phyloP scores from a whole-genome alignment of 2,329 filamentous ascomycete genomes.

The Alternaria sp. region DNA sequence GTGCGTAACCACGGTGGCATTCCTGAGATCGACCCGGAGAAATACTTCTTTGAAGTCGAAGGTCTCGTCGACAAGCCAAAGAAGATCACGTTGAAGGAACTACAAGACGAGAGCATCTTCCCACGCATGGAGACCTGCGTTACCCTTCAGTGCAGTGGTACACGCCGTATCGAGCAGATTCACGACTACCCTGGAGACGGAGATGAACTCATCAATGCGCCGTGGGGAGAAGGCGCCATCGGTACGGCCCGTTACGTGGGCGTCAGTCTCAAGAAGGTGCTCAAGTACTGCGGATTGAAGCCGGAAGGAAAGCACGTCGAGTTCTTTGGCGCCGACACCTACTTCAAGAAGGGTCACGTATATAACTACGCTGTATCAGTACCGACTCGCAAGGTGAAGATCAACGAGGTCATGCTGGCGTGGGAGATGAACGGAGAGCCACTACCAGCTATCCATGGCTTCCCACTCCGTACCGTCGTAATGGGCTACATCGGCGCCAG shows the following conservation, averaged over 20 bases:
- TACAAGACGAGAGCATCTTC: slow-evolving; percentile 66
- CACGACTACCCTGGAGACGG: slow-evolving; percentile 69
- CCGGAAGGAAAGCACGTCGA: slow-evolving; percentile 67
- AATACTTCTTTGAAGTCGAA: slow-evolving; percentile 63
- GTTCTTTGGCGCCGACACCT: slow-evolving; percentile 73
- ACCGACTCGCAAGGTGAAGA: slow-evolving; percentile 71
- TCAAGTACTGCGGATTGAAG: slow-evolving; percentile 70
- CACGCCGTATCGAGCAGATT: slow-evolving; percentile 73
- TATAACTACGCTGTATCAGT: slow-evolving; percentile 73
- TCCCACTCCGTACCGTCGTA: slow-evolving; percentile 67
- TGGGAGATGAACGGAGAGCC: slow-evolving; percentile 76
- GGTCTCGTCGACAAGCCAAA: slow-evolving; percentile 67
- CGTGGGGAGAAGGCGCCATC: slow-evolving; percentile 65
- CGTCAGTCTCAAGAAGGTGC: slow-evolving; percentile 71
- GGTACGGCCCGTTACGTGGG: slow-evolving; percentile 69
- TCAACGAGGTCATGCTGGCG: slow-evolving; percentile 69
- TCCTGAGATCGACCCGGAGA: slow-evolving; percentile 66
- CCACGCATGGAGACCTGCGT: slow-evolving; percentile 65
- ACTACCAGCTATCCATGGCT: slow-evolving; percentile 70
- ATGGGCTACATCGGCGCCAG: slow-evolving; percentile 72
- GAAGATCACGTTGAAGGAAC: slow-evolving; percentile 63
- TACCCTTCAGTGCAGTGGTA: slow-evolving; percentile 73
- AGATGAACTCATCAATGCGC: slow-evolving; percentile 60
- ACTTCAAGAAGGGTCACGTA: slow-evolving; percentile 70
- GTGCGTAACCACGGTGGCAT: slow-evolving; percentile 76